Base-by-base conservation (phyloP, 768 basidiomycete genomes). In the Phaeotremella fagi region DNA sequence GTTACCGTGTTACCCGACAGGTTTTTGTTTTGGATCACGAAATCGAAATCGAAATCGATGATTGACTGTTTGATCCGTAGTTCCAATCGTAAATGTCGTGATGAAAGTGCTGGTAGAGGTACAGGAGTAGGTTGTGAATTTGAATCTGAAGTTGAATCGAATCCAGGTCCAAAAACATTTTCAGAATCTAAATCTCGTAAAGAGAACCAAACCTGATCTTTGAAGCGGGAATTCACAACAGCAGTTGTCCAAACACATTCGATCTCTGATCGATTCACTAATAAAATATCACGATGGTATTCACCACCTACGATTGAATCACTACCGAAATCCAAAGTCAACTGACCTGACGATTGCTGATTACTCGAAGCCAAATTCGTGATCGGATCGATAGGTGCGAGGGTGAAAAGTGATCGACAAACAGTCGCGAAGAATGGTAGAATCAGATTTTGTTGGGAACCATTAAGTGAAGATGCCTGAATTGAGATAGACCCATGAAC, bases 221-320 rank as follows among this genome's bases (percentile, higher is more conserved):
- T 68, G 46, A 54, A 51, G 18, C 53, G 53, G 2, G 66, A 55
- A 25, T 57, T 60, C 38, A 72, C 67, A 11, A 64, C 63, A 4
- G 59, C 56, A 6, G 63, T 66, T 22, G 54, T 61, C 70, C 70
- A 72, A 25, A 72, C 59, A 43, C 69, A 51, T 45, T 72, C 70
- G 38, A 69, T 61, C 44, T 64, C 70, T 9, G 70, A 72, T 20
- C 70, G 62, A 43, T 72, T 72, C 47, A 63, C 60, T 27, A 72
- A 50, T 16, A 68, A 37, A 43, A 66, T 63, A 48, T 72, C 70
- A 6, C 67, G 60, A 43, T 65, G 52, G 38, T 67, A 65, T 20
- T 59, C 49, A 9, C 55, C 48, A 14, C 67, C 70, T 16, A 69
- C 63, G 2, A 64, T 56, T n/a, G 64, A 51, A 23, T 68, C 64